Conservation (phyloP, 176 grass and related monocot genomes). For the Secale cereale region DNA sequence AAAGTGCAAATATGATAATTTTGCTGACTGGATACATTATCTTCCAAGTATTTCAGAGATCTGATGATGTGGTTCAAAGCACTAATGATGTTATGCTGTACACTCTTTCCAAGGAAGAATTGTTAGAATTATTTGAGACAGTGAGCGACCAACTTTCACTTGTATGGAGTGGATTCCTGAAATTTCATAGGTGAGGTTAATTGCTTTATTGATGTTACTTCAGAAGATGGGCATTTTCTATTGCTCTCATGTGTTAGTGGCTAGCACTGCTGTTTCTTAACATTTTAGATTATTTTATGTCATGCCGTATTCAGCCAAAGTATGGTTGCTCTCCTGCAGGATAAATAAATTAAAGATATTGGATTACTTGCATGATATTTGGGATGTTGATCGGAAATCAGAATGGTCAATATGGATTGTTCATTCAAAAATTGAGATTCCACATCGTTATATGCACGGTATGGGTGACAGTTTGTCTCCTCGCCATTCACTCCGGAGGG, state of each 20-base stretch:
- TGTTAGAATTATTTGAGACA: constrained; percentile 64
- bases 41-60: constrained; percentile 55
- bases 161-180: constrained; percentile 89
- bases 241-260: background rate
- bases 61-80: constrained; percentile 45
- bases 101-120: constrained; percentile 73
- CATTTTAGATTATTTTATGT: constrained; percentile 9
- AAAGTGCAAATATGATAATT: background rate
- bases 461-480: constrained; percentile 59
- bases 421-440: constrained; percentile 88
- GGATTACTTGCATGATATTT: constrained; percentile 68
- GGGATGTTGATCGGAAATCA: constrained; percentile 68
- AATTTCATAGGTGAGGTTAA: constrained; percentile 67
- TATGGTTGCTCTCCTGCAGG: constrained; percentile 41
- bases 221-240: background rate
- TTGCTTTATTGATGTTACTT: constrained; percentile 27
- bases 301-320: background rate
- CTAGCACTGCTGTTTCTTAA: background rate
- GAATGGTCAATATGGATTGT: constrained; percentile 98
- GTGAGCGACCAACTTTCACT: constrained; percentile 73
- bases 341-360: constrained; percentile 72
- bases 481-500: constrained; percentile 61
- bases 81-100: constrained; percentile 57
- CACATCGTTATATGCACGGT: constrained; percentile 67
- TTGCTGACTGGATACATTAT: constrained; percentile 18